These are phyloP conservation scores for Cymbopogon flexuosus DNA, from an alignment of 202 grass and related monocot species.

Conservation along the genomic window DNA sequence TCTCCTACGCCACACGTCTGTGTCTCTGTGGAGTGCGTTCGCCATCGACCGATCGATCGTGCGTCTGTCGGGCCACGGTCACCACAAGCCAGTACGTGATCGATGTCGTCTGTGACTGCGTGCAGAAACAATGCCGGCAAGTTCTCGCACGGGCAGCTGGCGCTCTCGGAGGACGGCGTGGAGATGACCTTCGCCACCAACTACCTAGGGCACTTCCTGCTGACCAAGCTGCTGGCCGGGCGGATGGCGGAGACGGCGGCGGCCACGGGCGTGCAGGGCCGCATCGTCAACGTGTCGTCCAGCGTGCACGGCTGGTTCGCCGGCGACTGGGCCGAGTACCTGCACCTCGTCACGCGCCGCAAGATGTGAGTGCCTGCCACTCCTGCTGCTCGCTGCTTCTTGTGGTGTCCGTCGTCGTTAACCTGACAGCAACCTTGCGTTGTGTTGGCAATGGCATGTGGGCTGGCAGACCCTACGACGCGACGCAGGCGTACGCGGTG, in stretches of 20 bases:
- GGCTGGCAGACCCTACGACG: slow-evolving; percentile 66
- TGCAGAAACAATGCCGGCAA: slow-evolving; percentile 95
- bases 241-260: slow-evolving; percentile 72
- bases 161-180: slow-evolving; percentile 82
- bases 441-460: not conserved
- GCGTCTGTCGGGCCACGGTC: not conserved
- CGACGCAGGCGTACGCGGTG: slow-evolving; percentile 82
- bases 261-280: slow-evolving; percentile 53
- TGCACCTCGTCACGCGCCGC: slow-evolving; percentile 58
- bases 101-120: not conserved
- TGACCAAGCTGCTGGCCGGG: slow-evolving; percentile 63
- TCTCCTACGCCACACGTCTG: not conserved
- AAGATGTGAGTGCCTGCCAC: slow-evolving; percentile 50
- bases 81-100: not conserved
- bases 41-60: not conserved
- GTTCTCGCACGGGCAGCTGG: slow-evolving; percentile 79
- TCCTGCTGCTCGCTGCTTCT: too few species aligned
- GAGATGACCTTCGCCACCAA: slow-evolving; percentile 99
- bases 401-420: not conserved
- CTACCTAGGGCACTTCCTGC: slow-evolving; percentile 79
- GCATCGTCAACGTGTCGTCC: slow-evolving; percentile 88
- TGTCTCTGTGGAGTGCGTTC: not conserved
- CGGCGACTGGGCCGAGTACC: slow-evolving; percentile 79
- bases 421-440: not conserved
- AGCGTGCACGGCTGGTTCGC: slow-evolving; percentile 94